phyloP scores from a whole-genome alignment of 495 filamentous ascomycete genomes.

The Neurospora discreta region DNA sequence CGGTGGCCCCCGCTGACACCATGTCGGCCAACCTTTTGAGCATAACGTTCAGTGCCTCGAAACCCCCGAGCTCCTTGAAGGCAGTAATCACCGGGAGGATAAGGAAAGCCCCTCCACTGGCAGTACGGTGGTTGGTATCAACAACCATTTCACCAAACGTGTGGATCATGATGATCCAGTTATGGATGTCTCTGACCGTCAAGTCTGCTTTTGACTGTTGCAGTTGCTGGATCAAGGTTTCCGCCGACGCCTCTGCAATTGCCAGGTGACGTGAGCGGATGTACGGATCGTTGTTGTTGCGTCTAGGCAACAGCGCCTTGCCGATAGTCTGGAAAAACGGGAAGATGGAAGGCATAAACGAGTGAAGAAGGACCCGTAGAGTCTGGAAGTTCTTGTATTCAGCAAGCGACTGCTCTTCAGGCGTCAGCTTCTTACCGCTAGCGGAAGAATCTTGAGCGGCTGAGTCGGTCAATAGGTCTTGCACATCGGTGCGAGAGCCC shows the following conservation, averaged over 20 bases:
- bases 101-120: slow-evolving; percentile 51
- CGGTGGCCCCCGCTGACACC: slow-evolving; percentile 33
- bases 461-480: slow-evolving; percentile 23
- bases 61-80: slow-evolving; percentile 71
- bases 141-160: slow-evolving; percentile 68
- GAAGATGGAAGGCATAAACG: slow-evolving; percentile 57
- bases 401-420: slow-evolving; percentile 26
- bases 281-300: slow-evolving; percentile 51
- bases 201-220: slow-evolving; percentile 11
- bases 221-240: slow-evolving; percentile 57
- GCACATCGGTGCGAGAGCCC: not conserved
- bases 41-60: slow-evolving; percentile 61
- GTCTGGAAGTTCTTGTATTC: slow-evolving; percentile 69
- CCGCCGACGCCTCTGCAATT: slow-evolving; percentile 70
- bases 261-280: slow-evolving; percentile 53
- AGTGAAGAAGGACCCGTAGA: slow-evolving; percentile 64
- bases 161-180: slow-evolving; percentile 70
- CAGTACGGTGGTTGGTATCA: slow-evolving; percentile 43
- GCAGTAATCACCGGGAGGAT: slow-evolving; percentile 72
- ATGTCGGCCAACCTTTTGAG: slow-evolving; percentile 62
- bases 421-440: slow-evolving; percentile 16
- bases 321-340: slow-evolving; percentile 72
- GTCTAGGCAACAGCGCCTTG: slow-evolving; percentile 63
- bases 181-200: slow-evolving; percentile 47
- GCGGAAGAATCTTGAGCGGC: slow-evolving; percentile 19